Conservation (phyloP, 164 flowering plant species). For the Warburgia ugandensis region DNA sequence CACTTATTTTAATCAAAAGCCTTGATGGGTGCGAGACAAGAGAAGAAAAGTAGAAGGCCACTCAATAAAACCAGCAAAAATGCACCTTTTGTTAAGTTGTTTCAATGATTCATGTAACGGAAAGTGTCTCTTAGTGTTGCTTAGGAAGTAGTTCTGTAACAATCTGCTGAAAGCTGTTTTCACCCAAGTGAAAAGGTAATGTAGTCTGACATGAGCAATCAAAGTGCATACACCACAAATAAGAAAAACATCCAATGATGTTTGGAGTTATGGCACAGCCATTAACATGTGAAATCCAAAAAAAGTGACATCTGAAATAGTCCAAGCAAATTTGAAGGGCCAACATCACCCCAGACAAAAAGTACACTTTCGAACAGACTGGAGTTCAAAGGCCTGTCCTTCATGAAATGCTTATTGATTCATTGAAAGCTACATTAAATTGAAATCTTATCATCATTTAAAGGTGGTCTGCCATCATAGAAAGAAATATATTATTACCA, state of each 20-base stretch:
- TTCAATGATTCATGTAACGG: slow-evolving; percentile 13
- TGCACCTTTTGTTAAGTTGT: slow-evolving; percentile 10
- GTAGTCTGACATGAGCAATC: slow-evolving; percentile 1
- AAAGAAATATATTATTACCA: slow-evolving; percentile 11
- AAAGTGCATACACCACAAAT: slow-evolving; percentile 16
- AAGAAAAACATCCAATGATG: background rate
- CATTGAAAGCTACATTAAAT: slow-evolving; percentile 6
- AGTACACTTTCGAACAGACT: slow-evolving; percentile 5
- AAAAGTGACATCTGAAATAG: slow-evolving; percentile 14
- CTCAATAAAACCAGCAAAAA: slow-evolving; percentile 4
- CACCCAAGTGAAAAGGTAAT: slow-evolving; percentile 5
- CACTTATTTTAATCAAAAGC: slow-evolving; percentile 21
- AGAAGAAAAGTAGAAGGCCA: slow-evolving; percentile 11
- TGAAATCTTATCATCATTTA: slow-evolving; percentile 2
- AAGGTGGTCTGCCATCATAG: slow-evolving; percentile 33
- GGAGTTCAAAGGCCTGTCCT: background rate
- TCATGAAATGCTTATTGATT: slow-evolving; percentile 11
- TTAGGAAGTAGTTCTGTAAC: slow-evolving; percentile 4
- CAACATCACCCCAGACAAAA: slow-evolving; percentile 23
- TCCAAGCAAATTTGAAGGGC: slow-evolving; percentile 10
- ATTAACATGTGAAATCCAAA: slow-evolving; percentile 17
- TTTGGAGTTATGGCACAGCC: slow-evolving; percentile 4
- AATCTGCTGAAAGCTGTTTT: background rate
- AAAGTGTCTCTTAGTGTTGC: slow-evolving; percentile 8
- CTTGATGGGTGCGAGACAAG: slow-evolving; percentile 20